Evolutionary conservation across 148 eudicot species (phyloP).

Genomic region (Oxyria digyna): DNA sequence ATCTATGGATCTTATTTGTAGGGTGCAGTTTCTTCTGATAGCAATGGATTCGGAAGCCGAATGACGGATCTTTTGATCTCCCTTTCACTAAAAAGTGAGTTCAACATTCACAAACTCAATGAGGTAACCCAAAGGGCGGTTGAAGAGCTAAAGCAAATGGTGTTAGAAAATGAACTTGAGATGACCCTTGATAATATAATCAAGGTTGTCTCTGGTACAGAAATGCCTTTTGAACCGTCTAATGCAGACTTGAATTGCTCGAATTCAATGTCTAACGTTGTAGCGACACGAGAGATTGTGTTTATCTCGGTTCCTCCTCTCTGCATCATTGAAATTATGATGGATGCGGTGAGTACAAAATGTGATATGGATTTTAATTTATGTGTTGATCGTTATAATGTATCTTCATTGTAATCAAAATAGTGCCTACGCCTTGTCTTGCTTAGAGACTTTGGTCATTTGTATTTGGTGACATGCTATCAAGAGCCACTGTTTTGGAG

Average conservation of each 20-base stretch:
- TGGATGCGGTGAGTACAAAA: conserved; percentile 40
- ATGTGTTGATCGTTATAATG: background rate
- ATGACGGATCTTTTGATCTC: conserved; percentile 39
- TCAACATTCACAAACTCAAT: conserved; percentile 23
- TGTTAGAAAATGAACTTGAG: conserved; percentile 34
- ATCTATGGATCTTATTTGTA: background rate
- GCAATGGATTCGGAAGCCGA: conserved; percentile 8
- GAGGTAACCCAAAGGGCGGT: conserved; percentile 28
- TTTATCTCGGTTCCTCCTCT: conserved; percentile 23
- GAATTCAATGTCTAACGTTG: conserved; percentile 3
- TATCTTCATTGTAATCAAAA: background rate
- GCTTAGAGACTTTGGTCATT: conserved; percentile 45
- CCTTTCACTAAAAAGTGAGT: conserved; percentile 22
- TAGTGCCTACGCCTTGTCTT: no score
- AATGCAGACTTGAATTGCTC: background rate
- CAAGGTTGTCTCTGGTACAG: conserved; percentile 14
- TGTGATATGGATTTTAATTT: background rate
- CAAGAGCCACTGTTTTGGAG: conserved; percentile 39
- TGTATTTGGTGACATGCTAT: conserved; percentile 37
- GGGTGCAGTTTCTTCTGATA: background rate
- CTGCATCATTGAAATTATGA: conserved; percentile 30
- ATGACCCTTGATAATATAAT: conserved; percentile 36
- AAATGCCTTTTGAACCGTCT: conserved; percentile 20
- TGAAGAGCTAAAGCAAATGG: conserved; percentile 37
- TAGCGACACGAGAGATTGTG: conserved; percentile 29